phyloP scores from a whole-genome alignment of 441 rosid species.

The Breynia disticha region DNA sequence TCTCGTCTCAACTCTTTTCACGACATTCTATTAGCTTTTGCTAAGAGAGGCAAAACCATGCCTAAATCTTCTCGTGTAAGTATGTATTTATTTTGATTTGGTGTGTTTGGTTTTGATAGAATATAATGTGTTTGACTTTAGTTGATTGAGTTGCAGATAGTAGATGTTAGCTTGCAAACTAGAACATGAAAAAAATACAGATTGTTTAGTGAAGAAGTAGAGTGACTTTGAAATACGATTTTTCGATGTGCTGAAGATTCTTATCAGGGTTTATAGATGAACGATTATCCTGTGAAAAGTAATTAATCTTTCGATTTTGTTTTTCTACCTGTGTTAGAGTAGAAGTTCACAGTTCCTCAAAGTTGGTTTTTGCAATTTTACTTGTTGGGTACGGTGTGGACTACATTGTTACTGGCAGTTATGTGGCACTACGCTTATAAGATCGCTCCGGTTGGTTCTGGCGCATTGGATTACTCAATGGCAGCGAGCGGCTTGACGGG shows the following conservation, averaged over 20 bases:
- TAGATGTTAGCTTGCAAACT: no score
- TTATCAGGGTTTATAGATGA: background rate
- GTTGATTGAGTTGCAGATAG: no score
- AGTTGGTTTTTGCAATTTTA: constrained; percentile 63
- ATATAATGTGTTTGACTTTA: no score
- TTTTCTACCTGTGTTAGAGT: constrained; percentile 16
- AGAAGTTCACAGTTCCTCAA: constrained; percentile 59
- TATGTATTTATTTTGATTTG: background rate
- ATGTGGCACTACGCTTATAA: constrained; percentile 49
- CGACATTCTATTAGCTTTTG: constrained; percentile 25
- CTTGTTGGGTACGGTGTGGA: constrained; percentile 48
- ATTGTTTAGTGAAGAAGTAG: no score
- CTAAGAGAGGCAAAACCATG: constrained; percentile 42
- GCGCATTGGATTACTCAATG: constrained; percentile 27
- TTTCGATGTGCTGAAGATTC: no score
- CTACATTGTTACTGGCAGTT: constrained; percentile 43
- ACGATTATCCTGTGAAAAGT: background rate
- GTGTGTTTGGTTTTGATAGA: no score
- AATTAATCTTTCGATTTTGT: background rate
- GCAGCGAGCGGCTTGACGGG: constrained; percentile 39
- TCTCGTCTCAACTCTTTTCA: constrained; percentile 21
- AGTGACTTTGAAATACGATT: no score
- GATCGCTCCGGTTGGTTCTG: constrained; percentile 27
- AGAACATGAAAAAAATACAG: no score
- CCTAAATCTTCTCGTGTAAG: constrained; percentile 26